phyloP scores from a whole-genome alignment of 805 yeast species.

The Teunomyces kruisii region DNA sequence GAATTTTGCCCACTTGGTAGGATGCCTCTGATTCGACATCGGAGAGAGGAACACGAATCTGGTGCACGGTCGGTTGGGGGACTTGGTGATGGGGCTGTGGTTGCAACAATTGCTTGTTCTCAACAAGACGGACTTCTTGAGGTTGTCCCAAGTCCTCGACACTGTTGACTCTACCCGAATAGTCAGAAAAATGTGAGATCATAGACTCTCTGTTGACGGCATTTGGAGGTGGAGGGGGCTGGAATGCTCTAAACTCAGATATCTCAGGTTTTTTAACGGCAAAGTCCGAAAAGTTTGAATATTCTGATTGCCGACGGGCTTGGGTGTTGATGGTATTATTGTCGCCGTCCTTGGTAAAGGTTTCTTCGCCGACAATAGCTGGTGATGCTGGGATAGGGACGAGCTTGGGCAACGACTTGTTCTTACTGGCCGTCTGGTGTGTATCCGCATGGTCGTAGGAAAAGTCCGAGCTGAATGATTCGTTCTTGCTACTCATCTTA shows the following conservation, averaged over 20 bases:
- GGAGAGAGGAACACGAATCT: slow-evolving; percentile 5
- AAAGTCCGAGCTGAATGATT: slow-evolving; percentile 1
- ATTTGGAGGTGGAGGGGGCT: slow-evolving; percentile 6
- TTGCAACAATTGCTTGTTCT: background rate
- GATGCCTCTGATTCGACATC: slow-evolving; percentile 12
- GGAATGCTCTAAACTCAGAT: slow-evolving; percentile 9
- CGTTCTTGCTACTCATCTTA: slow-evolving; percentile 3
- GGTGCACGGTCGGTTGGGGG: background rate
- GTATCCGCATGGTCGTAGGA: slow-evolving; percentile 1
- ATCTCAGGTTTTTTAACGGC: background rate
- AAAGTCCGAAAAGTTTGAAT: background rate
- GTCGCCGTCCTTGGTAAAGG: background rate
- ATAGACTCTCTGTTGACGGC: slow-evolving; percentile 12
- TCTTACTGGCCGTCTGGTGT: slow-evolving; percentile 2
- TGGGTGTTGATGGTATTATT: background rate
- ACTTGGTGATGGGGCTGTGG: background rate
- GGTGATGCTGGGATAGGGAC: slow-evolving; percentile 2
- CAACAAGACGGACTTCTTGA: slow-evolving; percentile 6
- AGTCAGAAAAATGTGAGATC: slow-evolving; percentile 16
- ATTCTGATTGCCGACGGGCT: background rate
- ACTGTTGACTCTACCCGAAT: slow-evolving; percentile 20
- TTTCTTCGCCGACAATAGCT: background rate
- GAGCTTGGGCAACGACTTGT: background rate
- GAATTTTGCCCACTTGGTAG: slow-evolving; percentile 20
- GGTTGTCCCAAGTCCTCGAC: slow-evolving; percentile 18